Evolutionary conservation across 176 grass and related monocot species (phyloP).

Genomic region (Puya raimondii): DNA sequence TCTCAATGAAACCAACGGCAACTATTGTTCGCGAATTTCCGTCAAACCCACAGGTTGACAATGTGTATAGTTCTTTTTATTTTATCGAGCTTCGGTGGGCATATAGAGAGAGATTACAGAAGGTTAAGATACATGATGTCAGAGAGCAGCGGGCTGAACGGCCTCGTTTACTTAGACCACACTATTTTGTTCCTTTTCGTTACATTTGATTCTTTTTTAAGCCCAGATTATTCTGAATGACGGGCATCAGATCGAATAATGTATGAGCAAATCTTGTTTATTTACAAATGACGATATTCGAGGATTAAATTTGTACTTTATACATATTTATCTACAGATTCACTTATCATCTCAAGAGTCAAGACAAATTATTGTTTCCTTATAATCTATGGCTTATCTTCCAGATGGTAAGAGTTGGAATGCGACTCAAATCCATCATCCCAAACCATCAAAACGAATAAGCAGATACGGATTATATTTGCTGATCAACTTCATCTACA

Average conservation of each 20-base stretch:
- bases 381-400: no score
- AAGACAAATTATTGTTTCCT: no score
- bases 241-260: slow-evolving; percentile 1
- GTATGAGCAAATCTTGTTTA: slow-evolving; percentile 5
- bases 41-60: background rate
- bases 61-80: background rate
- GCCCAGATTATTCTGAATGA: background rate
- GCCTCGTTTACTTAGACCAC: slow-evolving; percentile 10
- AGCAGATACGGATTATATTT: no score
- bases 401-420: no score
- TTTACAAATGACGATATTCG: background rate
- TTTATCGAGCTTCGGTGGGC: background rate
- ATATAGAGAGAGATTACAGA: slow-evolving; percentile 5
- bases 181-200: slow-evolving; percentile 1
- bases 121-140: slow-evolving; percentile 7
- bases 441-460: no score
- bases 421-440: no score
- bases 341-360: background rate
- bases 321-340: background rate
- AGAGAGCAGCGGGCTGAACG: background rate
- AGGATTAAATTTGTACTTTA: background rate
- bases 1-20: slow-evolving; percentile 12
- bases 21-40: background rate
- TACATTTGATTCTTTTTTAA: slow-evolving; percentile 15
- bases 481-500: no score